Evolutionary conservation across 2,329 filamentous ascomycete genomes (phyloP).

Genomic region (Colletotrichum navitas): DNA sequence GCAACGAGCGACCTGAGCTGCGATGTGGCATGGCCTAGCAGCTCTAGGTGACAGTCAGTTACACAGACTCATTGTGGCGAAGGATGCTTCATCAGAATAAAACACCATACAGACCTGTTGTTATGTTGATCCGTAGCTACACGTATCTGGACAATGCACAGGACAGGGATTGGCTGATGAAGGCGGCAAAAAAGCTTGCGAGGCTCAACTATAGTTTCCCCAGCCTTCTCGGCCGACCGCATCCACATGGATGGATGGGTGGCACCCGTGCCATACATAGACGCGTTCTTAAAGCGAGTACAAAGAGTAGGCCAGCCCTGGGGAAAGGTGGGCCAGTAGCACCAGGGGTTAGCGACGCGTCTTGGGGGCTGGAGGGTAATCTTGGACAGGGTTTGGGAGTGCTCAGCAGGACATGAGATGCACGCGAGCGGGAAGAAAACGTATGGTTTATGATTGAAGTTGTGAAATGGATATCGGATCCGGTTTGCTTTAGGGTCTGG

Average conservation of each 20-base stretch:
- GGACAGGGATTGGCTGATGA: neutral
- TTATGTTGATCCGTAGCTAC: neutral
- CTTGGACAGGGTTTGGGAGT: slow-evolving; percentile 4
- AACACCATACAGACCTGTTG: neutral
- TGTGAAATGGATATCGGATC: neutral
- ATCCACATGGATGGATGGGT: neutral
- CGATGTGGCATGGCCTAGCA: neutral
- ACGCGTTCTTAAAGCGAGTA: slow-evolving; percentile 8
- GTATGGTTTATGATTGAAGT: neutral
- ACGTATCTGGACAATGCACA: neutral
- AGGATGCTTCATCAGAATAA: neutral
- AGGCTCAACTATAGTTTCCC: neutral
- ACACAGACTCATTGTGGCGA: neutral
- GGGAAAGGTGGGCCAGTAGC: slow-evolving; percentile 1
- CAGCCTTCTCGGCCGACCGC: neutral
- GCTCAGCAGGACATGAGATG: neutral
- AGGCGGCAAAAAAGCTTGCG: neutral
- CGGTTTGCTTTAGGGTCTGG: neutral
- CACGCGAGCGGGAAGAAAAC: slow-evolving; percentile 1
- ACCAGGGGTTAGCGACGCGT: slow-evolving; percentile 4
- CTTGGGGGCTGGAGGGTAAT: neutral
- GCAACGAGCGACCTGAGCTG: neutral
- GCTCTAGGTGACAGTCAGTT: neutral
- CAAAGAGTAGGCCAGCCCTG: neutral
- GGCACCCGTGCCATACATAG: neutral